Evolutionary conservation across 306 rosid genomes (phyloP), one percentile per base, ranked within the genome.

Genomic region (Benincasa hispida): DNA sequence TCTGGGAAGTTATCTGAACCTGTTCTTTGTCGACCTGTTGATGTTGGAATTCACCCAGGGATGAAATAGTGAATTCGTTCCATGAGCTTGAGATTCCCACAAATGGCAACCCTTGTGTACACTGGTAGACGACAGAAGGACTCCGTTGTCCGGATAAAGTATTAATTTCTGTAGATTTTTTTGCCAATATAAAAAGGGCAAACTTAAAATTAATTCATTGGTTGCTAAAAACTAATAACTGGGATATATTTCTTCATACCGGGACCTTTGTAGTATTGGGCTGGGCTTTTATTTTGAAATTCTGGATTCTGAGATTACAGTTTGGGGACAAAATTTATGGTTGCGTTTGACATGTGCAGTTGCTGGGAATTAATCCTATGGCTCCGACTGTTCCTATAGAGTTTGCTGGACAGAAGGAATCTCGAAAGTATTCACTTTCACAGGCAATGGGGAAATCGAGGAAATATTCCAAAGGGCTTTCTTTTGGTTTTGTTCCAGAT

Each of bases 381-480:
- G 96, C 98, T 82, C 98, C 98, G n/a, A 85, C 92, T 84, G 88
- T 92, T 84, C 96, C 96, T 59, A 87, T 92, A 87, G 96, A 89
- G 62, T 90, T 92, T 82, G 76, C 87, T 75, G 98, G 98, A 39
- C 96, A 86, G 87, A 89, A 87, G 86, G 92, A 85, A 81, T 88
- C 94, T 27, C 84, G 85, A 47, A 85, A 81, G 84, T 86, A 63
- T 70, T 82, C 84, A 47, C 85, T 75, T 75, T 85, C 89, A 24
- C 97, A 90, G 80, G 37, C 69, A 69, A 93, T 91, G 96, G 98
- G 98, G 10, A 93, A 91, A 79, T 93, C 97, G 53, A 81, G 97
- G 82, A 93, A 89, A 84, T 93, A 93, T 84, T 88, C 90, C 21
- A 91, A 91, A 80, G 96, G 92, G 58, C 86, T 81, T 67, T 81